Conservation (phyloP, 371 early-diverging fungal species). For the Lichtheimia hyalospora region DNA sequence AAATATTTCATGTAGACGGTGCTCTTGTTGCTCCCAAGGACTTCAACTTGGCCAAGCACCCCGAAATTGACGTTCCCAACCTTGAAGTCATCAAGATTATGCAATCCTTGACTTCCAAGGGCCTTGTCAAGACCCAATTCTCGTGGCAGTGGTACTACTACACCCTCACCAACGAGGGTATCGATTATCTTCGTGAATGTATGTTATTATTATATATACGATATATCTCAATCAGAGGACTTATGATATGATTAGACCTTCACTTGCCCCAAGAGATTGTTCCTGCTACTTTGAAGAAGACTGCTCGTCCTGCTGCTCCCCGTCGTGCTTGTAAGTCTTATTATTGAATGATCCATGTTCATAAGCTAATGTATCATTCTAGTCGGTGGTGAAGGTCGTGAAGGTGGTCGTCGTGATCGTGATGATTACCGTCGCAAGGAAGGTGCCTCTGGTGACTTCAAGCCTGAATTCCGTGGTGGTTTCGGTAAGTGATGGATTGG, state of each 20-base stretch:
- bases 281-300: conserved; percentile 97
- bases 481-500: conserved; percentile 50
- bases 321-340: conserved; percentile 60
- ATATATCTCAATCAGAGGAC: no score
- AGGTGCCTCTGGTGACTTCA: conserved; percentile 90
- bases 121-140: conserved; percentile 95
- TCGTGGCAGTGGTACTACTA: conserved; percentile 99
- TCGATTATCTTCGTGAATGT: conserved; percentile 95
- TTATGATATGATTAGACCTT: conserved; percentile 70
- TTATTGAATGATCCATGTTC: not conserved
- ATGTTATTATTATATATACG: conserved; percentile 11
- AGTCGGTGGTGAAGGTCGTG: conserved; percentile 54
- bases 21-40: conserved; percentile 98
- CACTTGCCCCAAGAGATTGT: conserved; percentile 97
- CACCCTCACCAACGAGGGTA: conserved; percentile 97
- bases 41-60: conserved; percentile 94
- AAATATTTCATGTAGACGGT: conserved; percentile 69
- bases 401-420: conserved; percentile 71
- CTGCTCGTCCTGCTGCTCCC: conserved; percentile 72
- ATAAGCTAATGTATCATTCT: not conserved
- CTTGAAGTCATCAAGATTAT: conserved; percentile 98
- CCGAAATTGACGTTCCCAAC: conserved; percentile 95
- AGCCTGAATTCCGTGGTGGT: conserved; percentile 94
- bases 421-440: conserved; percentile 94
- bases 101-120: conserved; percentile 95